A percentile compares a stretch with the other conserved stretches of the same genome.
phyloP scores from a whole-genome alignment of 345 rosid genomes.

The Bruguiera gymnorhiza region DNA sequence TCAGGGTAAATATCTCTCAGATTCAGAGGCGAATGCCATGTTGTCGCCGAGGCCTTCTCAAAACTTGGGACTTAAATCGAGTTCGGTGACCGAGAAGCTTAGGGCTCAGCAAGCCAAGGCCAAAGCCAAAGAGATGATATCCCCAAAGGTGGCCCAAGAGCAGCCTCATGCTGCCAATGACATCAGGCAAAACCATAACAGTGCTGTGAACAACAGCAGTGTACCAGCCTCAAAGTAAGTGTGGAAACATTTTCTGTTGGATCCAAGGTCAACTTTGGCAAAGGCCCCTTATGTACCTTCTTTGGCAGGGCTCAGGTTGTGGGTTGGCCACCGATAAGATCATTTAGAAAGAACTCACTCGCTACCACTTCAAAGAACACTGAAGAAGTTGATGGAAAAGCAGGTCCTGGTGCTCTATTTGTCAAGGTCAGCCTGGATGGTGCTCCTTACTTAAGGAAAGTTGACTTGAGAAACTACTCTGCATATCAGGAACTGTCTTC shows the following conservation, averaged over 20 bases:
- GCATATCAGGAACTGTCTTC: slow-evolving; percentile 30
- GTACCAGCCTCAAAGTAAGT: slow-evolving; percentile 31
- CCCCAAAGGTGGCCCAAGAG: slow-evolving; percentile 35
- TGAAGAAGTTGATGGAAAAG: slow-evolving; percentile 36
- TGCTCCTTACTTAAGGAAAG: slow-evolving; percentile 35
- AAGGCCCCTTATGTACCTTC: background rate
- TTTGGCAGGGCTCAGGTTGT: slow-evolving; percentile 37
- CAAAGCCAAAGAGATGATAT: slow-evolving; percentile 35
- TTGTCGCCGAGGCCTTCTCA: slow-evolving; percentile 31
- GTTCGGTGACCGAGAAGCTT: slow-evolving; percentile 41
- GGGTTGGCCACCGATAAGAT: slow-evolving; percentile 36
- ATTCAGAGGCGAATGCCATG: slow-evolving; percentile 22
- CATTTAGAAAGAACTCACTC: slow-evolving; percentile 33
- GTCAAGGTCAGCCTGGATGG: slow-evolving; percentile 37
- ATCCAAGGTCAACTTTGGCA: background rate
- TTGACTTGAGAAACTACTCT: slow-evolving; percentile 31
- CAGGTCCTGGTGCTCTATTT: slow-evolving; percentile 26
- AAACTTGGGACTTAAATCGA: slow-evolving; percentile 45
- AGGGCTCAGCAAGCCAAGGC: slow-evolving; percentile 40
- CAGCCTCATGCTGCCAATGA: slow-evolving; percentile 32
- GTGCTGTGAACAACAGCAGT: slow-evolving; percentile 17
- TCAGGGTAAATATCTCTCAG: slow-evolving; percentile 48
- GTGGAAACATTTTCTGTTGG: background rate
- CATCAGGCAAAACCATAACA: slow-evolving; percentile 21
- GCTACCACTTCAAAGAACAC: slow-evolving; percentile 30